Conservation (phyloP, 1,139 yeast species). For the Kodamaea sp. region DNA sequence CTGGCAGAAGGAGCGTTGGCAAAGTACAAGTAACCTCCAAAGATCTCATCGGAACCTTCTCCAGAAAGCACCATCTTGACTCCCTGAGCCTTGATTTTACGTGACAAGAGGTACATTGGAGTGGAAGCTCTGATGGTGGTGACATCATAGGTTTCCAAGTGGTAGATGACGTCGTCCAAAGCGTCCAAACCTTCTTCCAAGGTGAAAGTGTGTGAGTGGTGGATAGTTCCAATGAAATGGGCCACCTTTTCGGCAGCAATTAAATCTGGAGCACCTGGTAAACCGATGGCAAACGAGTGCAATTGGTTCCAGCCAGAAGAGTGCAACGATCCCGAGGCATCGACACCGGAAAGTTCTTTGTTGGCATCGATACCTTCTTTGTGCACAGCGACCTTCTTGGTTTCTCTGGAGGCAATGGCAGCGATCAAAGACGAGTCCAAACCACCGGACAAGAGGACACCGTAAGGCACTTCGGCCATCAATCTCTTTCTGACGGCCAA, state of each 20-base stretch:
- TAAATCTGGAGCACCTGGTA: slow-evolving; percentile 97
- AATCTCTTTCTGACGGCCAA: slow-evolving; percentile 97
- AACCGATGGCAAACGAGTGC: slow-evolving; percentile 96
- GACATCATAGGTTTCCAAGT: slow-evolving; percentile 96
- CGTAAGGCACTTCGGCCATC: slow-evolving; percentile 99
- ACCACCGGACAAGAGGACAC: slow-evolving; percentile 95
- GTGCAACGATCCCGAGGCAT: slow-evolving; percentile 79
- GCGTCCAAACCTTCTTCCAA: slow-evolving; percentile 96
- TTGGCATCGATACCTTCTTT: slow-evolving; percentile 51
- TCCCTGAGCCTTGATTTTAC: slow-evolving; percentile 99
- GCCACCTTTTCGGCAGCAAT: slow-evolving; percentile 97
- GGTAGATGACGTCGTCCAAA: slow-evolving; percentile 88
- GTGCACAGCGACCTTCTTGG: slow-evolving; percentile 67
- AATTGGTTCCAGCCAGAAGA: slow-evolving; percentile 73
- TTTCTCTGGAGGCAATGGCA: slow-evolving; percentile 94
- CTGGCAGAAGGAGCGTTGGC: slow-evolving; percentile 92
- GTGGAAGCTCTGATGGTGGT: slow-evolving; percentile 99
- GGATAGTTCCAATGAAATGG: slow-evolving; percentile 89
- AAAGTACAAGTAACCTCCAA: slow-evolving; percentile 97
- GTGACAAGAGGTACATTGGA: slow-evolving; percentile 93
- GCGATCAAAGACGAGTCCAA: slow-evolving; percentile 96
- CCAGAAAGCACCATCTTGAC: slow-evolving; percentile 99
- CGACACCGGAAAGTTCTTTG: slow-evolving; percentile 85
- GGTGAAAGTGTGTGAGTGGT: slow-evolving; percentile 97
- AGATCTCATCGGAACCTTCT: slow-evolving; percentile 98